These are phyloP conservation scores for Backusella tarrabulga DNA, from an alignment of 192 early-diverging fungal species.

Conservation along the genomic window DNA sequence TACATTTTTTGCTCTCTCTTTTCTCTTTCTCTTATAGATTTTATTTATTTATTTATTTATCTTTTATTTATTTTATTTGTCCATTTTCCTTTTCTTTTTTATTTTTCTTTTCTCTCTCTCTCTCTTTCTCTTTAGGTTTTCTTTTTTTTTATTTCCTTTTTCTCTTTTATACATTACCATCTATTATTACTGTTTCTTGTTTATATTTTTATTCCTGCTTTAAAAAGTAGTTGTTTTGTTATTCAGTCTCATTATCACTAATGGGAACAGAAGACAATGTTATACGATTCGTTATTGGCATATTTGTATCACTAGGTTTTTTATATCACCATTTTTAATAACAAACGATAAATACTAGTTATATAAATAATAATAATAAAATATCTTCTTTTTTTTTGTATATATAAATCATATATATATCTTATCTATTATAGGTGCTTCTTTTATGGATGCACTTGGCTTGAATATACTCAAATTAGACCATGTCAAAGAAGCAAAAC, in stretches of 20 bases:
- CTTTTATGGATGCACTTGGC: conserved; percentile 53
- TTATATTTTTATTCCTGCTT: not conserved
- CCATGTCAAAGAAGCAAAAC: conserved; percentile 47
- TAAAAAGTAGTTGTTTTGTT: not conserved
- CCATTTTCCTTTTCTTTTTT: not conserved
- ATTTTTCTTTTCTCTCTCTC: not conserved
- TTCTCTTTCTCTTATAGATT: not conserved
- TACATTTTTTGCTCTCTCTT: not conserved
- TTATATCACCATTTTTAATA: not conserved
- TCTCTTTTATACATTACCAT: not conserved
- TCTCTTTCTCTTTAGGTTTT: not conserved
- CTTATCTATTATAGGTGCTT: conserved; percentile 14
- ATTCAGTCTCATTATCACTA: conserved; percentile 3
- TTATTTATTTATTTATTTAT: not conserved
- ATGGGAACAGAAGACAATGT: conserved; percentile 28
- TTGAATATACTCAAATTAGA: conserved; percentile 58
- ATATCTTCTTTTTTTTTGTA: not conserved
- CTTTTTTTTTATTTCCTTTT: not conserved
- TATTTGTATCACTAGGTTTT: conserved; percentile 33
- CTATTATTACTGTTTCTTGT: not conserved
- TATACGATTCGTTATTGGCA: conserved; percentile 31
- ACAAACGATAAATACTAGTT: not conserved
- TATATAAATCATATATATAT: not conserved
- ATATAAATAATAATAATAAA: not conserved
- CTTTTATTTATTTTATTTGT: not conserved